phyloP scores from a whole-genome alignment of 768 basidiomycete species.

The Cantharellus cinnabarinus region DNA sequence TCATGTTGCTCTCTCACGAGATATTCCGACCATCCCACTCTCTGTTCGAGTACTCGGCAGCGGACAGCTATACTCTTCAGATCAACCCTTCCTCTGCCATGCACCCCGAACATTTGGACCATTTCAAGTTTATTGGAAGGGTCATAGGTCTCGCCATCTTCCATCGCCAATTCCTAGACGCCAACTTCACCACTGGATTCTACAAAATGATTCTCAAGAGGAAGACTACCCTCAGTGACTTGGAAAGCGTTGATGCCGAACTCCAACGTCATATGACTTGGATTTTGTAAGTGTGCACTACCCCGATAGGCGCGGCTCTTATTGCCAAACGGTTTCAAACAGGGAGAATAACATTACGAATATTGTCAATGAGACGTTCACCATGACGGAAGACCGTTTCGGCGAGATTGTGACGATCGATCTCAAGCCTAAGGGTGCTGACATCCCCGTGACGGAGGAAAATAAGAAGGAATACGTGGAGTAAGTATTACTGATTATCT shows the following conservation, averaged over 20 bases:
- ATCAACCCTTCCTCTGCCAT: slow-evolving; percentile 94
- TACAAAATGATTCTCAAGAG: slow-evolving; percentile 99
- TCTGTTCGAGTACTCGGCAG: slow-evolving; percentile 61
- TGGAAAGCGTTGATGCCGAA: slow-evolving; percentile 93
- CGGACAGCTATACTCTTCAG: slow-evolving; percentile 64
- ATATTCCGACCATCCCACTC: slow-evolving; percentile 69
- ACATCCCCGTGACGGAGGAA: slow-evolving; percentile 76
- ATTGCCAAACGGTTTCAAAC: neutral
- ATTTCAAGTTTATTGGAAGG: slow-evolving; percentile 98
- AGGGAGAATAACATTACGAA: slow-evolving; percentile 97
- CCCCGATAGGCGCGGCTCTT: neutral
- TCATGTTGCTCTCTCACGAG: slow-evolving; percentile 66
- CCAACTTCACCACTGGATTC: slow-evolving; percentile 97
- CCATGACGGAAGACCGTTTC: neutral
- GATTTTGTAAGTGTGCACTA: slow-evolving; percentile 55
- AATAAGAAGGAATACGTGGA: slow-evolving; percentile 99
- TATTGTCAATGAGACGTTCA: slow-evolving; percentile 88
- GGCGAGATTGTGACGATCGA: slow-evolving; percentile 69
- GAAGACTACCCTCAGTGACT: slow-evolving; percentile 79
- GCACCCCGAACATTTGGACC: slow-evolving; percentile 96
- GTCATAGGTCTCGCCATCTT: slow-evolving; percentile 92
- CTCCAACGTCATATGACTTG: slow-evolving; percentile 85
- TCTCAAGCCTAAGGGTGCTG: slow-evolving; percentile 68
- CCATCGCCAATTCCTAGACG: slow-evolving; percentile 95
- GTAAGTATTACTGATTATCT: slow-evolving; percentile 12